phyloP scores from a whole-genome alignment of 495 filamentous ascomycete genomes.

The Podospora appendiculata region DNA sequence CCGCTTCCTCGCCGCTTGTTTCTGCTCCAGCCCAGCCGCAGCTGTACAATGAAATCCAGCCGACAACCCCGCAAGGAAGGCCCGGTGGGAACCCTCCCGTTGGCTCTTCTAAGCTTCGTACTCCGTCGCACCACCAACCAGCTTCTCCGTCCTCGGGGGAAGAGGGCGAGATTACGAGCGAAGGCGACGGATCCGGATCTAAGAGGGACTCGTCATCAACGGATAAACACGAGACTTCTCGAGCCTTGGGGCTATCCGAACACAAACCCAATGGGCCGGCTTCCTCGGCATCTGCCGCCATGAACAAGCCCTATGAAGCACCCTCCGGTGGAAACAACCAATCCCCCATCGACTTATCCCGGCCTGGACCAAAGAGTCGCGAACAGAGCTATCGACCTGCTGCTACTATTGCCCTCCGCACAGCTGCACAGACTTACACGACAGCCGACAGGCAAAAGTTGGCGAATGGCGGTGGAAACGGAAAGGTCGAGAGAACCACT shows the following conservation, averaged over 20 bases:
- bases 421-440: not conserved
- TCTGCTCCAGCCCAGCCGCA: not conserved
- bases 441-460: not conserved
- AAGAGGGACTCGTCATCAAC: not conserved
- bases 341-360: not conserved
- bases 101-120: not conserved
- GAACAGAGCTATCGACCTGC: not conserved
- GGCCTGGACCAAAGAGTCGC: not conserved
- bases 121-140: not conserved
- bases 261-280: not conserved
- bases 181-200: not conserved
- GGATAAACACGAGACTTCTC: not conserved
- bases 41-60: not conserved
- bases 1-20: not conserved
- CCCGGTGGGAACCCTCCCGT: not conserved
- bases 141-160: not conserved
- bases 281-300: not conserved
- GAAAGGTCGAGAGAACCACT: not conserved
- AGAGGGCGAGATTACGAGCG: slow-evolving; percentile 1
- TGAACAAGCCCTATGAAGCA: not conserved
- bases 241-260: not conserved
- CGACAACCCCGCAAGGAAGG: not conserved
- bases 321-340: not conserved
- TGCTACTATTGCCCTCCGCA: not conserved
- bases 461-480: not conserved